phyloP scores from a whole-genome alignment of 257 asterid genomes.

The Fraxinus americana region DNA sequence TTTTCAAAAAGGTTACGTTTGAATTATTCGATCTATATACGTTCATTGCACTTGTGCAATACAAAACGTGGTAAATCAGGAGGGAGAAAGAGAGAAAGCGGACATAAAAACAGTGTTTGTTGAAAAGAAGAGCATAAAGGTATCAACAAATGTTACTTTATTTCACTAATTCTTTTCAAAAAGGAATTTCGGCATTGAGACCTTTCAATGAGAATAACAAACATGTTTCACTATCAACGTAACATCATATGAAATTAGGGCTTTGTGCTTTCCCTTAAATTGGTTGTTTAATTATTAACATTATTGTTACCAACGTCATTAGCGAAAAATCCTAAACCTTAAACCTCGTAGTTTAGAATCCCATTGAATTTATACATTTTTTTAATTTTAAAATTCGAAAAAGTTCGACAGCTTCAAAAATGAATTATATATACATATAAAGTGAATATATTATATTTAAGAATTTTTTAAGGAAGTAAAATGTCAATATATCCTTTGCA shows the following conservation, averaged over 20 bases:
- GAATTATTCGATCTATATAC: too few relatives aligned
- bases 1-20: background rate
- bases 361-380: background rate
- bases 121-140: background rate
- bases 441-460: too few relatives aligned
- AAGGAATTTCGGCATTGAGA: too few relatives aligned
- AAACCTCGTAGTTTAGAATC: background rate
- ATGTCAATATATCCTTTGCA: too few relatives aligned
- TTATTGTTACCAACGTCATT: conserved; percentile 2
- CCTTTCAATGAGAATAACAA: conserved; percentile 1
- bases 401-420: too few relatives aligned
- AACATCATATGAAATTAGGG: background rate
- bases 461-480: too few relatives aligned
- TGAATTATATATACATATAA: too few relatives aligned
- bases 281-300: background rate
- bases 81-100: background rate
- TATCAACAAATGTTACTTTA: too few relatives aligned
- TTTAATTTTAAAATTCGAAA: too few relatives aligned
- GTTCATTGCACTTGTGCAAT: too few relatives aligned
- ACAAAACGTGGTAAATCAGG: background rate
- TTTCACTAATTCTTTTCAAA: too few relatives aligned
- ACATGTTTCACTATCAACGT: background rate
- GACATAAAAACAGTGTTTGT: background rate
- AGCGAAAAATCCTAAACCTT: background rate
- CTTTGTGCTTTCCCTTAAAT: too few relatives aligned